Conservation (phyloP, 2,329 filamentous ascomycete genomes). For the Spiromastix sp. region DNA sequence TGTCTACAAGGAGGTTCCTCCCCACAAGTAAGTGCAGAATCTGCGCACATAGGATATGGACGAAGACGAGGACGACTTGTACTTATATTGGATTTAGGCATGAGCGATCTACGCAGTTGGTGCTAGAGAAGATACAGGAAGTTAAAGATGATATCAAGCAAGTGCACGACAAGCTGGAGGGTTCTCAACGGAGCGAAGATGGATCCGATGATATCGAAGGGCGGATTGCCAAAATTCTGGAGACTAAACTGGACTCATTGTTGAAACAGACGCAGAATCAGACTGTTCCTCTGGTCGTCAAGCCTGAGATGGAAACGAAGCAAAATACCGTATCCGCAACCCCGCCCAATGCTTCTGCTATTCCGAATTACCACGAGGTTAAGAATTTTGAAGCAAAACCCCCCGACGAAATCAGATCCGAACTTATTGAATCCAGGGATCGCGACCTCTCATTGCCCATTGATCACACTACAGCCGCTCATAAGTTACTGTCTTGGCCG, state of each 20-base stretch:
- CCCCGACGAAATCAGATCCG: conserved; percentile 17
- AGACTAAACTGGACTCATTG: too few species aligned
- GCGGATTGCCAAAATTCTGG: too few species aligned
- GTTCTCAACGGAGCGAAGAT: neutral
- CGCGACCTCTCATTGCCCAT: conserved; percentile 63
- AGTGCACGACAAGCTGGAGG: neutral
- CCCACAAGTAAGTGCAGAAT: conserved; percentile 83
- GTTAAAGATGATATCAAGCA: conserved; percentile 18
- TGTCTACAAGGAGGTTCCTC: conserved; percentile 81
- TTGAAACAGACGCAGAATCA: too few species aligned
- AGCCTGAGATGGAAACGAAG: neutral
- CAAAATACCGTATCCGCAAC: neutral
- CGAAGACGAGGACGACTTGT: too few species aligned
- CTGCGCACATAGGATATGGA: too few species aligned
- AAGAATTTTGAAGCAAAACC: too few species aligned
- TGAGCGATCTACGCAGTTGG: conserved; percentile 29
- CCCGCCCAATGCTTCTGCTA: neutral
- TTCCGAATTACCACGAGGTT: too few species aligned
- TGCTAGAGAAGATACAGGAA: conserved; percentile 25
- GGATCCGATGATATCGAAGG: too few species aligned
- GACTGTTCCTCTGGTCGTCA: neutral
- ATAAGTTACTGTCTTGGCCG: conserved; percentile 65
- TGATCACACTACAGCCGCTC: conserved; percentile 84
- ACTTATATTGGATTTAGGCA: too few species aligned
- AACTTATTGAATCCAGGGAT: conserved; percentile 34